phyloP scores from a whole-genome alignment of 306 rosid species.

The Prunus mongolica region DNA sequence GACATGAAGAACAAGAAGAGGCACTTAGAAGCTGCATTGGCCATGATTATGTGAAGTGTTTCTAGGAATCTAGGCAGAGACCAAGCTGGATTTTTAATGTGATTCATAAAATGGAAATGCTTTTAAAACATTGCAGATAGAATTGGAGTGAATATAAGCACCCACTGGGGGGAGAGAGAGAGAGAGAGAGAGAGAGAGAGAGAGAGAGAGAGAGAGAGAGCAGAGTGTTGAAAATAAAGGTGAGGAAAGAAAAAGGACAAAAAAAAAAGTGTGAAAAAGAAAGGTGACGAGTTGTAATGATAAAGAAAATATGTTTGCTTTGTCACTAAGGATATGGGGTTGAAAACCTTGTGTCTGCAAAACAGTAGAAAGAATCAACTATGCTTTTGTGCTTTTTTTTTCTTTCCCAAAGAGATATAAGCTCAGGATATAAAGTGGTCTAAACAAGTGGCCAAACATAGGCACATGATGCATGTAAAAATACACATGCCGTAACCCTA shows the following conservation, averaged over 20 bases:
- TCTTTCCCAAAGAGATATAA: conserved; percentile 26
- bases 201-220: neutral
- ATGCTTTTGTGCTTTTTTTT: conserved; percentile 34
- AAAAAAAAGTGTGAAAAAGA: conserved; percentile 22
- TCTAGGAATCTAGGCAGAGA: conserved; percentile 34
- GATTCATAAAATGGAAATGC: conserved; percentile 30
- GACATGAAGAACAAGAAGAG: conserved; percentile 47
- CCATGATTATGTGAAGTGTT: conserved; percentile 40
- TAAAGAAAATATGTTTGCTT: conserved; percentile 54
- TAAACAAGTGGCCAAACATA: conserved; percentile 24
- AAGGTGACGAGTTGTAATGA: conserved; percentile 30
- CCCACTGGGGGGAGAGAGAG: neutral
- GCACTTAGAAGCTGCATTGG: conserved; percentile 41
- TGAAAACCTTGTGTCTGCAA: conserved; percentile 14
- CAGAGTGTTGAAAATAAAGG: conserved; percentile 40
- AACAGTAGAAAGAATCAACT: conserved; percentile 23
- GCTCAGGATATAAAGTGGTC: conserved; percentile 35
- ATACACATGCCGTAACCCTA: conserved; percentile 2
- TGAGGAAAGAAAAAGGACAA: conserved; percentile 17
- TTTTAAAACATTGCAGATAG: conserved; percentile 33
- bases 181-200: conserved; percentile 4
- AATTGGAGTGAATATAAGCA: conserved; percentile 27
- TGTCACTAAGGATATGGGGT: conserved; percentile 48
- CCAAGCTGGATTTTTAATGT: conserved; percentile 20
- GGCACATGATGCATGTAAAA: conserved; percentile 22